These are phyloP conservation scores for Zalaria obscura DNA, from an alignment of 2,329 filamentous ascomycete species.

Conservation along the genomic window DNA sequence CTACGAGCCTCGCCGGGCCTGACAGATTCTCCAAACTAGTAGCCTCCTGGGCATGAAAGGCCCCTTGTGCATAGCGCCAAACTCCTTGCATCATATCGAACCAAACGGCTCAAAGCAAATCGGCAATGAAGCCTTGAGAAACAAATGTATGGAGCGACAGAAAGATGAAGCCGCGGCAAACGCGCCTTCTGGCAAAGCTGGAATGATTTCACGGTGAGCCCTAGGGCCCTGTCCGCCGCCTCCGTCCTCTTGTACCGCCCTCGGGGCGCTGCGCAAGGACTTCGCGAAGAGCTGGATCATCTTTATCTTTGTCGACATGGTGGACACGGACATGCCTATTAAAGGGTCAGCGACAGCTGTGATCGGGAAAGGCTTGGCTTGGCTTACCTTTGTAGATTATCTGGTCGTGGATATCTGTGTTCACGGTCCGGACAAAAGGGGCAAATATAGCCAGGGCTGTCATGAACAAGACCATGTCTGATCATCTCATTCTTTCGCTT, in stretches of 20 bases:
- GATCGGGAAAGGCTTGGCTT: no score
- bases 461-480: slow-evolving; percentile 74
- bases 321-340: slow-evolving; percentile 81
- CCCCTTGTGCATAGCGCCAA: no score
- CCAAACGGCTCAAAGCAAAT: no score
- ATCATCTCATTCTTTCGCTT: slow-evolving; percentile 61
- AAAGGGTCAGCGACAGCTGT: background rate
- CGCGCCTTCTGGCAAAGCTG: no score
- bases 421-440: slow-evolving; percentile 90
- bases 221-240: slow-evolving; percentile 44
- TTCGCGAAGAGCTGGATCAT: slow-evolving; percentile 66
- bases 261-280: slow-evolving; percentile 78
- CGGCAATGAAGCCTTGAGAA: no score
- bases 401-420: slow-evolving; percentile 86
- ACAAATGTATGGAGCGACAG: no score
- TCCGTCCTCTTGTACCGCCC: slow-evolving; percentile 65
- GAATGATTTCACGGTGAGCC: no score
- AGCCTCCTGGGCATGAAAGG: no score
- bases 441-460: slow-evolving; percentile 88
- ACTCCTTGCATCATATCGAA: no score
- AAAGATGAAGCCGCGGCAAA: no score
- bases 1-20: no score
- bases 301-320: slow-evolving; percentile 77
- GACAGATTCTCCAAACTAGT: no score
- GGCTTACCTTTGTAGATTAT: slow-evolving; percentile 81